Evolutionary conservation across 2,329 filamentous ascomycete genomes (phyloP), one percentile per base, ranked within the genome.

Genomic region (Aspergillus latus): DNA sequence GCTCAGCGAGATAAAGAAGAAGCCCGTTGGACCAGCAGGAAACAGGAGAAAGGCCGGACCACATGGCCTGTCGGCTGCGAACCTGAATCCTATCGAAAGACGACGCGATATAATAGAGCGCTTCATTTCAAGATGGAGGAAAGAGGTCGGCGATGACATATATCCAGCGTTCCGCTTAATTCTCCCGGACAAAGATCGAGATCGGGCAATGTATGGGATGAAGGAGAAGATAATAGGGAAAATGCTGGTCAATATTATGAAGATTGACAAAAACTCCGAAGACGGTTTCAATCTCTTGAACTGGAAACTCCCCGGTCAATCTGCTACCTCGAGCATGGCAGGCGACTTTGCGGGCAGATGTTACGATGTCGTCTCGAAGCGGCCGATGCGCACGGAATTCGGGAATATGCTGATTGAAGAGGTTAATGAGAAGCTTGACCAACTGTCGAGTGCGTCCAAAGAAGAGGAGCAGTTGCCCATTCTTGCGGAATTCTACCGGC

Each of bases 301-400:
- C 62, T 99, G 94, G 94, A 97, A 96, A 73, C 77, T 95, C 0
- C 93, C 92, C 0, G 89, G 90, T 1, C 83, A 88, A 59, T 84
- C 80, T 2, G 75, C 78, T 1, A 81, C 83, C 0, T 82, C 80
- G 54, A 80, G 84, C 1, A 84, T 88, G 73, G 90, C 92, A 2
- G 94, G 94, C 5, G 93, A 99, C 69, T 99, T 99, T 76, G 89
- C 92, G 0, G 90, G 89, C 0, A 82, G 93, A 60, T 97, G 93
- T 70, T 92, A 85, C 66, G 90, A 96, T 68, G 87, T 96, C 26
- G 78, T 99, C 40, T 88, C 87, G 2, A 96, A 96, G 72, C 81
- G 94, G 28, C 88, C 90, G 0, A 88, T 95, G 81, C 82, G 86
- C 49, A 88, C 82, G 0, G 80, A 84, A 1, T 84, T 85, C 1